Conservation (phyloP, 345 rosid species). For the Erucastrum elatum region DNA sequence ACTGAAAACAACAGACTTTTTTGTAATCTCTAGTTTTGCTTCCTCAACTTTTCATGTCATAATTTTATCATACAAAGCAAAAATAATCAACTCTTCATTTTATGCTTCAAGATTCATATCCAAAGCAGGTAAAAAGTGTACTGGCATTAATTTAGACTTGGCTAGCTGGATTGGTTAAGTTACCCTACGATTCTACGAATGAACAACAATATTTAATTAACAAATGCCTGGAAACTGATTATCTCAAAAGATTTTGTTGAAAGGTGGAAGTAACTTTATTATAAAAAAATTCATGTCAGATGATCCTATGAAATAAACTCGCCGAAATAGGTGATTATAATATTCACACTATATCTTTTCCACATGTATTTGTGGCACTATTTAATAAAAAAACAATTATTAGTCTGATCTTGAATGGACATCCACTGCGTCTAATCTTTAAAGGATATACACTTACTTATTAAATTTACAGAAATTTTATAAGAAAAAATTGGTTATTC, state of each 20-base stretch:
- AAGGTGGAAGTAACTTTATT: slow-evolving; percentile 20
- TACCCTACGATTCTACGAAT: neutral
- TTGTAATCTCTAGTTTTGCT: neutral
- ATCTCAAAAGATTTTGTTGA: slow-evolving; percentile 21
- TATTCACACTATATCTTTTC: slow-evolving; percentile 28
- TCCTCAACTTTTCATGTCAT: neutral
- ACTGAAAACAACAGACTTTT: too few relatives aligned
- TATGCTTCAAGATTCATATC: neutral
- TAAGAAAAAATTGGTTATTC: too few relatives aligned
- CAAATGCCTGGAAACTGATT: slow-evolving; percentile 33
- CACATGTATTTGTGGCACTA: slow-evolving; percentile 10
- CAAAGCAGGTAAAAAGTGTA: neutral
- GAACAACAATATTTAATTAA: slow-evolving; percentile 23
- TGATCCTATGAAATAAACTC: slow-evolving; percentile 33
- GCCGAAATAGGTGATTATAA: slow-evolving; percentile 35
- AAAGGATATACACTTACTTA: too few relatives aligned
- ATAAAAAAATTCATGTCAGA: slow-evolving; percentile 33
- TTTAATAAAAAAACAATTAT: neutral
- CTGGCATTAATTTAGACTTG: slow-evolving; percentile 14
- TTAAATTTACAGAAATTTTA: too few relatives aligned
- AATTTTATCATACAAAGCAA: too few relatives aligned
- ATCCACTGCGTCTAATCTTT: neutral
- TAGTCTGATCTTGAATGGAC: neutral
- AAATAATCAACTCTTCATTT: neutral
- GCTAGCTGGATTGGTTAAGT: slow-evolving; percentile 24